These are phyloP conservation scores for Oehlia diaphana DNA, from an alignment of 192 early-diverging fungal genomes.

Conservation along the genomic window DNA sequence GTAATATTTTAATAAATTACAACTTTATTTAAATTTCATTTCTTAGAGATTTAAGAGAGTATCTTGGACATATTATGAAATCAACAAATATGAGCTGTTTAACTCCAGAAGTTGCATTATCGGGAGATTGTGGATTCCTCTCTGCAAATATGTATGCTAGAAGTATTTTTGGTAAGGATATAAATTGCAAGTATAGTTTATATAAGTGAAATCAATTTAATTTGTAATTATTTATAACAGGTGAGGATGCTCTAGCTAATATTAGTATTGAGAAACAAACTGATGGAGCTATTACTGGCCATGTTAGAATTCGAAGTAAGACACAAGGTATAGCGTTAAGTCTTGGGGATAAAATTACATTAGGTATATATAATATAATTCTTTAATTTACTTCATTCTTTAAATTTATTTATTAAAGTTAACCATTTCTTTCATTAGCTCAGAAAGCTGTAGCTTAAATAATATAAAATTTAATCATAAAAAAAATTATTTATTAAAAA, in stretches of 20 bases:
- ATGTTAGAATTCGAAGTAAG: conserved; percentile 97
- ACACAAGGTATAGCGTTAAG: conserved; percentile 98
- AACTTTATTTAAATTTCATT: not conserved
- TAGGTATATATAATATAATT: conserved; percentile 30
- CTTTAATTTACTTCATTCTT: not conserved
- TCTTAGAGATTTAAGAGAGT: conserved; percentile 77
- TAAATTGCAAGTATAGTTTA: not conserved
- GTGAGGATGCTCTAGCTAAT: conserved; percentile 96
- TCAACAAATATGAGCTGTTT: conserved; percentile 98
- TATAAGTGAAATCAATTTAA: not conserved
- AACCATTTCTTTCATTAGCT: not conserved
- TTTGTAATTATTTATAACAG: conserved; percentile 25
- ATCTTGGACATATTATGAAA: conserved; percentile 91
- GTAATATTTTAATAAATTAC: not conserved
- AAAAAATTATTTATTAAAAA: no score
- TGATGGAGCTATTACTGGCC: conserved; percentile 81
- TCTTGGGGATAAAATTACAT: conserved; percentile 82
- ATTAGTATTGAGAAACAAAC: conserved; percentile 87
- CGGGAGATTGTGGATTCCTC: conserved; percentile 95
- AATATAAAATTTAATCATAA: no score
- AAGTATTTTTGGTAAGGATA: conserved; percentile 80
- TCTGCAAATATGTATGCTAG: conserved; percentile 97
- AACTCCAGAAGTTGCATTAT: conserved; percentile 88
- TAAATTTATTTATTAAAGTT: not conserved
- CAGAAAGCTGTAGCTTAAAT: not conserved